Evolutionary conservation across 768 basidiomycete genomes (phyloP), one percentile per base, ranked within the genome.

Genomic region (Boletellus emodensis): DNA sequence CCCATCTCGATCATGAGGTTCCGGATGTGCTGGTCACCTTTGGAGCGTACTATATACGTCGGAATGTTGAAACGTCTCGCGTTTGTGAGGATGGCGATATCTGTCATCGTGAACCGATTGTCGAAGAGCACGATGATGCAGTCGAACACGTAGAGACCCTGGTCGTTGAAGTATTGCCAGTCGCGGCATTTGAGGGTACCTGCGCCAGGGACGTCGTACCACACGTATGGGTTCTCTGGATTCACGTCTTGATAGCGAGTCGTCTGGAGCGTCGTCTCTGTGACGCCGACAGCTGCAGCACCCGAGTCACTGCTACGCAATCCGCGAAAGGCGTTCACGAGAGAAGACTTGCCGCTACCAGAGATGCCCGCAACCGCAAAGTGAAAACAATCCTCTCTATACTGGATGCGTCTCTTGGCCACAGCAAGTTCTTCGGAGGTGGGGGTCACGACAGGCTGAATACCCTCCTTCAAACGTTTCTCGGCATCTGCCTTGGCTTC

Each of bases 331-430:
- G 71, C 62, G 49, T 72, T 71, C 17, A 72, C 61, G 7, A 72
- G 58, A 9, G 71, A 71, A 1, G 71, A 72, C 48, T 72, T 72
- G 35, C 71, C 70, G n/a, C 66, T 63, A 6, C 69, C 70, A 2
- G 68, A 58, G 8, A 10, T 36, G 2, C 71, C 71, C 12, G 68
- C 68, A 43, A 72, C 39, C 2, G 66, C 71, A 44, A 72, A 63
- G 37, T 72, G 70, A 37, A 68, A 68, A 11, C 50, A 36, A 3
- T 59, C 63, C n/a, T 71, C 65, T 11, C 26, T 54, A 36, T 63
- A 65, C 44, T 58, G 59, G 13, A 65, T 36, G 2, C 51, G 54
- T 6, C n/a, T 53, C 44, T 65, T 65, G 4, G 52, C 53, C 0
- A 50, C 54, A 3, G 44, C 48, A 18, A 57, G 17, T 20, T 61